Evolutionary conservation across 352 stramenopile genomes (phyloP).

Genomic region (Halophytophthora batemanensis): DNA sequence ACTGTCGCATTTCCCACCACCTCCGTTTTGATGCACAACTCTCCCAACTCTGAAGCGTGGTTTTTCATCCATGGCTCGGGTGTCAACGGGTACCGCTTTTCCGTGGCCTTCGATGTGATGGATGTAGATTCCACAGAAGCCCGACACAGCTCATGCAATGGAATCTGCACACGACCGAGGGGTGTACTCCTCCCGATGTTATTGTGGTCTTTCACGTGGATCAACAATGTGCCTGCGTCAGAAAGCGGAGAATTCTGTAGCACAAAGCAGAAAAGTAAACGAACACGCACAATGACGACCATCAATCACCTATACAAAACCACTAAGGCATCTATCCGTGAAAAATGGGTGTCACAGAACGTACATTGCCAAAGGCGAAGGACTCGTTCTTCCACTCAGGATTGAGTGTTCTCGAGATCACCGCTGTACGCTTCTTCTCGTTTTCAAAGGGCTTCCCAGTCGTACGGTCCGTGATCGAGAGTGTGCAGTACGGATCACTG

Average conservation of each 20-base stretch:
- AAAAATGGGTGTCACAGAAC: neutral
- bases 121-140: constrained; percentile 51
- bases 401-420: constrained; percentile 69
- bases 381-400: constrained; percentile 63
- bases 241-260: constrained; percentile 41
- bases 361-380: constrained; percentile 64
- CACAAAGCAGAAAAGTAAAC: constrained; percentile 5
- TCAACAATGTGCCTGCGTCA: constrained; percentile 43
- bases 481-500: constrained; percentile 72
- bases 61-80: constrained; percentile 79
- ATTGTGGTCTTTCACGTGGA: constrained; percentile 80
- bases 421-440: constrained; percentile 70
- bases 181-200: constrained; percentile 58
- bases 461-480: constrained; percentile 48
- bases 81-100: constrained; percentile 55
- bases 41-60: constrained; percentile 43
- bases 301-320: neutral
- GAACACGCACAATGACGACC: neutral
- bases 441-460: constrained; percentile 46
- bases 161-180: constrained; percentile 63
- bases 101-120: constrained; percentile 40
- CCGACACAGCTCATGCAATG: constrained; percentile 54
- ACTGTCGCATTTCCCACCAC: constrained; percentile 53
- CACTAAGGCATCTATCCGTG: neutral
- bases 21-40: constrained; percentile 68